A percentile compares a stretch with the other conserved stretches of the same genome.
Evolutionary conservation across 75 land plant species (phyloP).

Genomic region (Isoetes taiwanensis): DNA sequence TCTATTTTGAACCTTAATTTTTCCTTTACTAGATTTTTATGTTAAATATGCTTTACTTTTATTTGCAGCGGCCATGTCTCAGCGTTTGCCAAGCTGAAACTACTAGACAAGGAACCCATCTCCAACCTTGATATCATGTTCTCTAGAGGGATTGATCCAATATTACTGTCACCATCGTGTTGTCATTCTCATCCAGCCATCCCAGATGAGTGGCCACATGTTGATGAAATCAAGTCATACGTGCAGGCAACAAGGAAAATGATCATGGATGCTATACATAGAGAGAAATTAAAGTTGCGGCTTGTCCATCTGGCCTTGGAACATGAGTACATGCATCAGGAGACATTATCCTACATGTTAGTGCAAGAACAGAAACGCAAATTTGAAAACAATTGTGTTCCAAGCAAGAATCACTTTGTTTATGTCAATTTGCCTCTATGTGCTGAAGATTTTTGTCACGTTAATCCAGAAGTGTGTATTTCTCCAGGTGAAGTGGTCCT

Average conservation of each 20-base stretch:
- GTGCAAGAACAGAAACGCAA: slow-evolving; percentile 29
- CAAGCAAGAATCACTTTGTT: background rate
- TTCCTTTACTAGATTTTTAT: background rate
- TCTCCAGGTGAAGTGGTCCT: slow-evolving; percentile 11
- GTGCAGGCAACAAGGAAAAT: slow-evolving; percentile 7
- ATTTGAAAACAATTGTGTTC: background rate
- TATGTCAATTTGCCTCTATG: background rate
- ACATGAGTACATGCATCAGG: slow-evolving; percentile 36
- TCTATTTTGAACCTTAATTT: background rate
- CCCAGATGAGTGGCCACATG: slow-evolving; percentile 23
- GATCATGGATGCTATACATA: background rate
- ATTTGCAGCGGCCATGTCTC: slow-evolving; percentile 25
- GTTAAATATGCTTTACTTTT: no score
- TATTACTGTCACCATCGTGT: slow-evolving; percentile 18
- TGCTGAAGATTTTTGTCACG: background rate
- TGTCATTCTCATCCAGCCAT: slow-evolving; percentile 26
- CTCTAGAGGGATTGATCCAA: slow-evolving; percentile 33
- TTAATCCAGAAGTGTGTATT: slow-evolving; percentile 6
- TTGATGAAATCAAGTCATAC: slow-evolving; percentile 9
- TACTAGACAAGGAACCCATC: slow-evolving; percentile 5
- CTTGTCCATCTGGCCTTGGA: slow-evolving; percentile 18
- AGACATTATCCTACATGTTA: slow-evolving; percentile 30
- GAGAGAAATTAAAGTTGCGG: slow-evolving; percentile 6
- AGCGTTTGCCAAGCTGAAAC: slow-evolving; percentile 25
- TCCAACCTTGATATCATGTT: slow-evolving; percentile 18